A percentile compares a stretch with the other conserved stretches of the same genome.
phyloP scores from a whole-genome alignment of 2,329 filamentous ascomycete genomes.

The Epichloe uncinata region DNA sequence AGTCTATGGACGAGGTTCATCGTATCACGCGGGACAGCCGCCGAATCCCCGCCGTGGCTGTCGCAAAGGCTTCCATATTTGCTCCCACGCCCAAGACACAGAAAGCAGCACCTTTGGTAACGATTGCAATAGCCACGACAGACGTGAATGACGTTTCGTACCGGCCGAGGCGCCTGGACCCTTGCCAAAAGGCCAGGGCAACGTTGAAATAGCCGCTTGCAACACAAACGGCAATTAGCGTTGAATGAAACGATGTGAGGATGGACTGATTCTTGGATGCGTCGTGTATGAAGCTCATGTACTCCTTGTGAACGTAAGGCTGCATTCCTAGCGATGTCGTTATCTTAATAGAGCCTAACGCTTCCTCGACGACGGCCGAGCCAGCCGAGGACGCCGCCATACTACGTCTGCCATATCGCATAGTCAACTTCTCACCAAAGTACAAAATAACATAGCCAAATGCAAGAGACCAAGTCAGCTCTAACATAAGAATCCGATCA shows the following conservation, averaged over 20 bases:
- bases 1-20: constrained; percentile 19
- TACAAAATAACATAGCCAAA: background rate
- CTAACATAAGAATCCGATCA: background rate
- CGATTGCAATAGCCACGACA: constrained; percentile 13
- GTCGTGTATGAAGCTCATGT: background rate
- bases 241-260: background rate
- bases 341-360: background rate
- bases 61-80: constrained; percentile 17
- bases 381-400: background rate
- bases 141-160: constrained; percentile 22
- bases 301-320: background rate
- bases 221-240: constrained; percentile 7
- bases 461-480: background rate
- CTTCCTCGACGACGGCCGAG: background rate
- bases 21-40: constrained; percentile 24
- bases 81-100: constrained; percentile 5
- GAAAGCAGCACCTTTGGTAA: constrained; percentile 4
- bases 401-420: background rate
- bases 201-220: constrained; percentile 23
- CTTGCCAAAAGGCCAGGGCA: constrained; percentile 27
- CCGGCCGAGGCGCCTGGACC: constrained; percentile 18
- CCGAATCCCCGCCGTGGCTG: constrained; percentile 20
- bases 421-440: background rate
- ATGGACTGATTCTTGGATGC: background rate
- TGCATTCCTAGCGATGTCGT: background rate